Conservation (phyloP, 331 rosid species). For the Dryas integrifolia region DNA sequence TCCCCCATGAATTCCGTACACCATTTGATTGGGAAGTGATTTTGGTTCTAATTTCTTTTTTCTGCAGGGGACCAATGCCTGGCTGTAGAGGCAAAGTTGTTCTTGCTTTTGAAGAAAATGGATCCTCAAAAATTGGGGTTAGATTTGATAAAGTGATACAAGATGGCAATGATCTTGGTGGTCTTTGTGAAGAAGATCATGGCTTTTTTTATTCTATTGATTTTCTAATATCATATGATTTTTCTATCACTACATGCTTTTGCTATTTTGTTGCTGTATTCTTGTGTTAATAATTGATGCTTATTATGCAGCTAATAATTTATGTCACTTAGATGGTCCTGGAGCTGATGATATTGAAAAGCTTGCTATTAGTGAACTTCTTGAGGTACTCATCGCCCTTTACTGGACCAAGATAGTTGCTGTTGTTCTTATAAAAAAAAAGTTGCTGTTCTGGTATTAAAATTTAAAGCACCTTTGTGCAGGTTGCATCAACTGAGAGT, state of each 20-base stretch:
- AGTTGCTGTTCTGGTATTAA: conserved; percentile 24
- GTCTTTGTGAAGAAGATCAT: conserved; percentile 79
- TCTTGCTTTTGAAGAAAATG: conserved; percentile 86
- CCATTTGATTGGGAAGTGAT: neutral
- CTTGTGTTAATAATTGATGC: conserved; percentile 23
- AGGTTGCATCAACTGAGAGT: conserved; percentile 71
- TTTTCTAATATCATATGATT: conserved; percentile 25
- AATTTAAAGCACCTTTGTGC: conserved; percentile 19
- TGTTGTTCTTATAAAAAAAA: neutral
- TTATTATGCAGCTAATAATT: conserved; percentile 61
- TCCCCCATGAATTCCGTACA: neutral
- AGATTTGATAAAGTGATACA: conserved; percentile 86
- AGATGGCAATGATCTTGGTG: conserved; percentile 96
- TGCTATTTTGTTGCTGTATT: conserved; percentile 13
- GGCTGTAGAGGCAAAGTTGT: conserved; percentile 83
- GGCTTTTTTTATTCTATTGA: conserved; percentile 94
- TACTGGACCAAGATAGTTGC: conserved; percentile 20
- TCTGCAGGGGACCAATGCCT: conserved; percentile 80
- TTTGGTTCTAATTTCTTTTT: conserved; percentile 7
- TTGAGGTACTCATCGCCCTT: conserved; percentile 58
- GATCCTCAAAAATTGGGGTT: conserved; percentile 86
- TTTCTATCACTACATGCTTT: neutral
- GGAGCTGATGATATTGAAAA: conserved; percentile 81
- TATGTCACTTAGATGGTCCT: conserved; percentile 62
- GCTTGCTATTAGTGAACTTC: conserved; percentile 71